Conservation (phyloP, 2,329 filamentous ascomycete genomes). For the Ophidiomyces ophidiicola region DNA sequence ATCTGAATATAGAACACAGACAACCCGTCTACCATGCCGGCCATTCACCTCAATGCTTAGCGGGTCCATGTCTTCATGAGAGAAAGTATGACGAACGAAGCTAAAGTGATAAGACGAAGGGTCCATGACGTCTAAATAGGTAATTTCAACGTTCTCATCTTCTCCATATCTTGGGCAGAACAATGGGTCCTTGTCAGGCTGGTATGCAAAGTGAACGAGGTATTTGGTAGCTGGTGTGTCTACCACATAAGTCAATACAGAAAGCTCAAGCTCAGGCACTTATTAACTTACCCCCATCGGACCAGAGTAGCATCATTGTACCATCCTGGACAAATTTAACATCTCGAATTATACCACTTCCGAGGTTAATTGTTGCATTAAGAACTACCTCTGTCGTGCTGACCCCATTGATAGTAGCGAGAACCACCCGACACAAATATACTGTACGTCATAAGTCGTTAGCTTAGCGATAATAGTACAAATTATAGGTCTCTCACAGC, state of each 20-base stretch:
- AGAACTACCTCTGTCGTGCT: slow-evolving; percentile 34
- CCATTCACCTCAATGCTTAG: slow-evolving; percentile 44
- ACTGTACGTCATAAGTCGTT: slow-evolving; percentile 31
- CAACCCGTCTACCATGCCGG: slow-evolving; percentile 39
- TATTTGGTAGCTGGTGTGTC: slow-evolving; percentile 19
- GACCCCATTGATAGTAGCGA: slow-evolving; percentile 48
- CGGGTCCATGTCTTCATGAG: slow-evolving; percentile 36
- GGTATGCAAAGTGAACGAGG: slow-evolving; percentile 27
- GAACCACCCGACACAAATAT: slow-evolving; percentile 43
- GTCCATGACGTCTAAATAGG: slow-evolving; percentile 14
- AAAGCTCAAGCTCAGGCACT: background rate
- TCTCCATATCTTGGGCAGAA: slow-evolving; percentile 2
- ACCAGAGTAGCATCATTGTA: slow-evolving; percentile 48
- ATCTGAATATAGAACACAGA: slow-evolving; percentile 45
- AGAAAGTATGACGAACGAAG: slow-evolving; percentile 38
- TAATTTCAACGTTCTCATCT: slow-evolving; percentile 6
- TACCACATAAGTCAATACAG: slow-evolving; percentile 2
- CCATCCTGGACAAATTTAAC: slow-evolving; percentile 56
- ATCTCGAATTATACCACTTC: slow-evolving; percentile 39
- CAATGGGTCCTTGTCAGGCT: slow-evolving; percentile 5
- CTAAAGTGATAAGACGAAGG: slow-evolving; percentile 14
- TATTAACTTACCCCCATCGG: slow-evolving; percentile 21
- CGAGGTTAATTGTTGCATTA: slow-evolving; percentile 24
- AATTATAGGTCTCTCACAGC: slow-evolving; percentile 20
- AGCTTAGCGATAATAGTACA: background rate